Percentiles rank a stretch among this genome's conserved stretches.
phyloP scores from a whole-genome alignment of 345 rosid species.

The Microthlaspi erraticum region DNA sequence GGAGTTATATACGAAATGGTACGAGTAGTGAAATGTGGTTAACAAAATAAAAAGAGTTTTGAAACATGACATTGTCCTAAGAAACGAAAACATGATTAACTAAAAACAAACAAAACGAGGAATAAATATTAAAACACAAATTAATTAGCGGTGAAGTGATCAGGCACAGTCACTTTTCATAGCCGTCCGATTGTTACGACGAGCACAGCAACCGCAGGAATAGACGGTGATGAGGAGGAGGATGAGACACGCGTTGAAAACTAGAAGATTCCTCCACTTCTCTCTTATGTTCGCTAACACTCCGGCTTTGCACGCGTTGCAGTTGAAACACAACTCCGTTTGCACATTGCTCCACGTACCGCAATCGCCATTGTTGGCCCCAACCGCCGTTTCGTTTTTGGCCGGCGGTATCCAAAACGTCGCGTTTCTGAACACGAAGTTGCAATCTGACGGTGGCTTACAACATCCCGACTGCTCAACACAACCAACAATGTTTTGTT shows the following conservation, averaged over 20 bases:
- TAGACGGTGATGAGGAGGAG: slow-evolving; percentile 40
- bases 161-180: slow-evolving; percentile 18
- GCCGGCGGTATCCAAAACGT: slow-evolving; percentile 47
- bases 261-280: slow-evolving; percentile 51
- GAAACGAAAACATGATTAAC: slow-evolving; percentile 2
- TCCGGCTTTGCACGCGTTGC: slow-evolving; percentile 70
- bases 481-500: not conserved
- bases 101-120: not conserved
- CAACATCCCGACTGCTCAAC: slow-evolving; percentile 69
- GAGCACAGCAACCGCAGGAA: slow-evolving; percentile 50
- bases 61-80: slow-evolving; percentile 19
- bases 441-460: slow-evolving; percentile 65
- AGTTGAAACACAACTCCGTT: slow-evolving; percentile 55
- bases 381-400: slow-evolving; percentile 25
- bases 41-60: not conserved
- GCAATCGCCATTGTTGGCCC: slow-evolving; percentile 47
- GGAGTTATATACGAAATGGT: not conserved
- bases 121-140: not conserved
- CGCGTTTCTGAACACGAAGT: slow-evolving; percentile 52
- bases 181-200: slow-evolving; percentile 43
- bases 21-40: not conserved
- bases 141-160: slow-evolving; percentile 1
- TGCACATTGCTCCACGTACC: slow-evolving; percentile 57
- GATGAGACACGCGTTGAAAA: slow-evolving; percentile 44
- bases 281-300: slow-evolving; percentile 50